Evolutionary conservation across 306 rosid genomes (phyloP), one percentile per base, ranked within the genome.

Genomic region (Sophora flavescens): DNA sequence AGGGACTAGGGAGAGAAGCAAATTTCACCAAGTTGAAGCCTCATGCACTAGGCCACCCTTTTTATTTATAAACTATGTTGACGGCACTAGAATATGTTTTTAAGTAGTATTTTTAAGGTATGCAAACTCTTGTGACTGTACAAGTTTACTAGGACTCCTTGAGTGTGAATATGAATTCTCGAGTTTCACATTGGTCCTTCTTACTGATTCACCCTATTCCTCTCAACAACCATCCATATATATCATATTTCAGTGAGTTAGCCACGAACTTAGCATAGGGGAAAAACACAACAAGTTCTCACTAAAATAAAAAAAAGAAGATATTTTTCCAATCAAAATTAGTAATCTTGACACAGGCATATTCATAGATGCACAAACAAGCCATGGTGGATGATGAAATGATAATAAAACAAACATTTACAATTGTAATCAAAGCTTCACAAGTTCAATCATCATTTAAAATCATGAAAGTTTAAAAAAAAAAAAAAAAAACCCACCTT

Each of bases 401-500:
- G 0, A 32, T 47, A 42, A 10, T 6, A 26, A 16, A 30, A 35
- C 39, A 35, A 35, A 35, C 39, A 35, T 35, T 4, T 22, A 22
- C 22, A 22, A 22, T 22, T 22, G 22, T 22, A 35, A 35, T 3
- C 18, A 33, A 54, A 26, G 33, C 61, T 54, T 54, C 14, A 17
- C 30, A 54, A 18, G 3, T 3, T 18, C 61, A 54, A 54, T 54
- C 28, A 52, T 52, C 28, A 52, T 39, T 39, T 39, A n/a, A 5
- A 6, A 51, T 51, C 0, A 51, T 5, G 6, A 53, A 7, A 6
- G 30, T 6, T 8, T 0, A 3, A 52, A 3, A 15, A 35, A 42
- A 6, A 42, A 2, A n/a, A n/a, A n/a, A n/a, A n/a, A n/a, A n/a
- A 22, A 32, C 22, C 28, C 52, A 93, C 97, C 96, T 84, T 86